Evolutionary conservation across 805 yeast species (phyloP).

Genomic region (Yamadazyma endophytica): DNA sequence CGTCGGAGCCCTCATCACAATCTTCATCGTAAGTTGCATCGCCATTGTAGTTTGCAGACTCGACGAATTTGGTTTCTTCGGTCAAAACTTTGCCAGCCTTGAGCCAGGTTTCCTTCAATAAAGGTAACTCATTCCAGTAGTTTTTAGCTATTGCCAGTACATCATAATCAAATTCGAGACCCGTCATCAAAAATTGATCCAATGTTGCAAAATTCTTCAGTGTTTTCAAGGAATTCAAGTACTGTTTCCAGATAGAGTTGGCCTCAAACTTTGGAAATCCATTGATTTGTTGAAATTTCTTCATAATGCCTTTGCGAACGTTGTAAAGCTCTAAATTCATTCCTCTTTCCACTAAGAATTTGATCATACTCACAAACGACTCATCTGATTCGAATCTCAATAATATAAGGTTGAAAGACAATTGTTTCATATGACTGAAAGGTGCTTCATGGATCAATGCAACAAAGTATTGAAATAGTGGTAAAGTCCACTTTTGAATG

Average conservation of each 20-base stretch:
- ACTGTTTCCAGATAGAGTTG: conserved; percentile 4
- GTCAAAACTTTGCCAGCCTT: no score
- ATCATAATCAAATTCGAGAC: conserved; percentile 3
- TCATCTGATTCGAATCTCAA: conserved; percentile 14
- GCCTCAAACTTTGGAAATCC: conserved; percentile 4
- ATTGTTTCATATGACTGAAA: conserved; percentile 20
- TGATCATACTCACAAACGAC: conserved; percentile 15
- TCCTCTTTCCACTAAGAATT: conserved; percentile 20
- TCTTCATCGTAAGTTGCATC: neutral
- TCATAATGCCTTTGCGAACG: conserved; percentile 5
- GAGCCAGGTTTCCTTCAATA: neutral
- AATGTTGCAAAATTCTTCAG: conserved; percentile 1
- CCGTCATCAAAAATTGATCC: conserved; percentile 4
- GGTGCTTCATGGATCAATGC: conserved; percentile 34
- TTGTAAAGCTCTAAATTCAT: conserved; percentile 22
- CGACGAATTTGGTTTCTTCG: neutral
- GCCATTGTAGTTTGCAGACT: neutral
- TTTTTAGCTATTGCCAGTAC: neutral
- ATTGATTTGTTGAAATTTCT: conserved; percentile 1
- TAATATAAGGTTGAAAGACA: conserved; percentile 18
- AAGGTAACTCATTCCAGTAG: conserved; percentile 1
- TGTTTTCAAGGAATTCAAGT: conserved; percentile 4
- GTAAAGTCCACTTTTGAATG: conserved; percentile 25
- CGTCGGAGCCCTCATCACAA: no score
- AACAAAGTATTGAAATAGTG: conserved; percentile 28